Evolutionary conservation across 1,284 basidiomycete species (phyloP).

Genomic region (Ganoderma leucocontextum): DNA sequence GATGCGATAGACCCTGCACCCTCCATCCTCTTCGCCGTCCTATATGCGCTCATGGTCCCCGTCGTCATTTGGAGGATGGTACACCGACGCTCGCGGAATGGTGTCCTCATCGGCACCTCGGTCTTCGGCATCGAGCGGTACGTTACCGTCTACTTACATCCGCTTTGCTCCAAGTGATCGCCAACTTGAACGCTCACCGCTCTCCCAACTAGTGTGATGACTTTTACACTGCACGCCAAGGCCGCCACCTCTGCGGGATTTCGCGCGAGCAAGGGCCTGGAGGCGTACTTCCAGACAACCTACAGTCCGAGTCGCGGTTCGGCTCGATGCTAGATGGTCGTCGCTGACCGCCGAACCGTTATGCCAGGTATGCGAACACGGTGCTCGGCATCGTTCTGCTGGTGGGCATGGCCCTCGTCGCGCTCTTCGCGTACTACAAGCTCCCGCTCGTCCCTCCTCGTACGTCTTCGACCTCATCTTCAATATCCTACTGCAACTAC

Average conservation of each 20-base stretch:
- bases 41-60: constrained; percentile 30
- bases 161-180: too few relatives aligned
- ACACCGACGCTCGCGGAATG: constrained; percentile 23
- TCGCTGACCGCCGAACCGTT: too few relatives aligned
- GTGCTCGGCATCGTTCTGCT: constrained; percentile 22
- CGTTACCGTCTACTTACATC: not conserved
- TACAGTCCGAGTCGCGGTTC: constrained; percentile 33
- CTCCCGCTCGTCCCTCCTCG: constrained; percentile 19
- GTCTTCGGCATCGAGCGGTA: constrained; percentile 32
- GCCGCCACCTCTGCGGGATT: constrained; percentile 35
- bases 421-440: too few relatives aligned
- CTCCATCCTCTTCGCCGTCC: constrained; percentile 22
- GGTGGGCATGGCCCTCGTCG: not conserved
- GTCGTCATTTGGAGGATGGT: constrained; percentile 27
- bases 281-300: constrained; percentile 44
- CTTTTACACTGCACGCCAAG: constrained; percentile 43
- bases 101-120: constrained; percentile 26
- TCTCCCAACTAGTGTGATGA: constrained; percentile 26
- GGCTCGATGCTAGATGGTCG: too few relatives aligned
- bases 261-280: constrained; percentile 35
- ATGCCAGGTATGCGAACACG: constrained; percentile 32
- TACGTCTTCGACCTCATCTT: constrained; percentile 8
- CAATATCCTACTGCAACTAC: not conserved
- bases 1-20: not conserved
- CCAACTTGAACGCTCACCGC: too few relatives aligned